Evolutionary conservation across 2,329 filamentous ascomycete genomes (phyloP).

Genomic region (Chrysoporthe austroafricana): DNA sequence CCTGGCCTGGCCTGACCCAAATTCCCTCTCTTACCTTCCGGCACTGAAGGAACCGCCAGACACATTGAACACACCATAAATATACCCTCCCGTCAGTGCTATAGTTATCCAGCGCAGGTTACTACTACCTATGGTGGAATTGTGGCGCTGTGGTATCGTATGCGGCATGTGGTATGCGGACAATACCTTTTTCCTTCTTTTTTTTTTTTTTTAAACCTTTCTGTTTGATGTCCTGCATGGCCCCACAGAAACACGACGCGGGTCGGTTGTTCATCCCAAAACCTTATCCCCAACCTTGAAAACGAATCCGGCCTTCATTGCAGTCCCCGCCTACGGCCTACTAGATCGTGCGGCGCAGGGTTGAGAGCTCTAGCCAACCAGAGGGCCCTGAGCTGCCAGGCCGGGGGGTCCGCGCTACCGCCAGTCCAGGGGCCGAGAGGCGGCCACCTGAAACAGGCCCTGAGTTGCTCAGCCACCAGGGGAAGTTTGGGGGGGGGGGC

Average conservation of each 20-base stretch:
- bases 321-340: neutral
- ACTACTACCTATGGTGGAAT: too few relatives aligned
- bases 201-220: too few relatives aligned
- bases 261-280: constrained; percentile 8
- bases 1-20: neutral
- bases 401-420: neutral
- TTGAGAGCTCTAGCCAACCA: constrained; percentile 6
- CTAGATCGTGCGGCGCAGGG: constrained; percentile 9
- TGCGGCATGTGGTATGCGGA: too few relatives aligned
- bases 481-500: constrained; percentile 1
- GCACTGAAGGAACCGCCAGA: neutral
- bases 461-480: constrained; percentile 29
- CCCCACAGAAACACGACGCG: neutral
- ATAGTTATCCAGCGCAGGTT: neutral
- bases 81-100: neutral
- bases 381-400: constrained; percentile 1
- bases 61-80: neutral
- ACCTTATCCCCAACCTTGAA: constrained; percentile 16
- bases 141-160: too few relatives aligned
- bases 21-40: neutral
- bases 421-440: neutral
- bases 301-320: neutral
- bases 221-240: neutral
- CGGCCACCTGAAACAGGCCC: constrained; percentile 18
- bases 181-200: too few relatives aligned